Evolutionary conservation across 352 stramenopile genomes (phyloP), one percentile per base, ranked within the genome.

Genomic region (Pythium myriotylum): DNA sequence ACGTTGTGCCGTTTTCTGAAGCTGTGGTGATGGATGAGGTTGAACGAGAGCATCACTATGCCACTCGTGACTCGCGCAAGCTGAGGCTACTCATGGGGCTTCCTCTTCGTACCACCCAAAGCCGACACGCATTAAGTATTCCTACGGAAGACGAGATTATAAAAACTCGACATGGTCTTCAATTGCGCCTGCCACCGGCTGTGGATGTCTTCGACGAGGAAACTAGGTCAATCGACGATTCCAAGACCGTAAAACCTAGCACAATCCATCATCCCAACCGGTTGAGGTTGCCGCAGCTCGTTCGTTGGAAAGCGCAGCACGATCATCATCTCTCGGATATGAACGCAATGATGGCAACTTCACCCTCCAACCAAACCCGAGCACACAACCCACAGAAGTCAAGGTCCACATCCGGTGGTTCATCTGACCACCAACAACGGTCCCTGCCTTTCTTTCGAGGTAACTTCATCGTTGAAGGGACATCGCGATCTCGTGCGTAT

Each of bases 381-480:
- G 29, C 13, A 50, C 40, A 13, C 46, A 59, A 53, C 42, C 9
- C 49, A 22, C 24, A 7, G 20, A 41, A 50, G 45, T 59, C 66
- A 45, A 73, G 67, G 33, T 35, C 29, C 24, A 73, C 56, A 35
- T 24, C 41, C 14, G 29, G 12, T 12, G 43, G 47, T 27, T 53
- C 51, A 43, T 29, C 41, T 16, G 29, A 45, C 14, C 64, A 58
- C 14, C 53, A 67, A 16, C 41, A 63, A 41, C 60, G 53, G 5
- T 39, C 43, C 13, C 54, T 89, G 41, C 83, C 83, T 56, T 92
- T 92, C 51, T 92, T 89, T 67, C 70, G 76, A 2, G 81, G 81
- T 20, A 88, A 86, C 54, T 80, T 92, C 68, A 56, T 84, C 32
- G 77, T 90, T 33, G 72, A 81, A 22, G 66, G 76, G 29, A 81